These are phyloP conservation scores for Obba rivulosa DNA, from an alignment of 768 basidiomycete genomes.

Conservation along the genomic window DNA sequence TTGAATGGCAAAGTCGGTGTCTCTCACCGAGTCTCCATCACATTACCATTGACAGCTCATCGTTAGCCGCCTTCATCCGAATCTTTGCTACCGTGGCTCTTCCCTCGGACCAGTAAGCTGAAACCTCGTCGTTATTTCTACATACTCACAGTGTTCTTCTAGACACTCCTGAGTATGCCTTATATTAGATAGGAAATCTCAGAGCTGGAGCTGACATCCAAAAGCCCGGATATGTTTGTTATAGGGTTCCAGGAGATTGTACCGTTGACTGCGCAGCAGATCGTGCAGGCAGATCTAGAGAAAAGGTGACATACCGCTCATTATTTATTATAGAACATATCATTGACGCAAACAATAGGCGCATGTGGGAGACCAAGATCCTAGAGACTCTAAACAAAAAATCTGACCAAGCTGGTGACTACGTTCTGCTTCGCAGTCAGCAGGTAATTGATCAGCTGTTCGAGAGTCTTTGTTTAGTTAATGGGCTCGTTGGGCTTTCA, in stretches of 20 bases:
- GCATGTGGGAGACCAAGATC: conserved; percentile 81
- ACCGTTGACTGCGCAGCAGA: conserved; percentile 95
- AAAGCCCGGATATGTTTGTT: conserved; percentile 83
- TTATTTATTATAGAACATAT: not conserved
- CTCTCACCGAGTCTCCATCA: not conserved
- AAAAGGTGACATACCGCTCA: conserved; percentile 44
- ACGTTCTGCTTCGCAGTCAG: conserved; percentile 86
- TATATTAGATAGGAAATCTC: no score
- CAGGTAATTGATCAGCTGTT: conserved; percentile 60
- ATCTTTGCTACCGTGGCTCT: conserved; percentile 85
- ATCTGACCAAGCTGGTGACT: conserved; percentile 62
- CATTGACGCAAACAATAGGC: conserved; percentile 38
- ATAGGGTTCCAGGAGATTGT: conserved; percentile 98
- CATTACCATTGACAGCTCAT: not conserved
- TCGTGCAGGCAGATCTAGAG: conserved; percentile 92
- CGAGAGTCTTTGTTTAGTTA: not conserved
- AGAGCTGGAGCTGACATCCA: not conserved
- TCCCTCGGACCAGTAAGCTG: conserved; percentile 69
- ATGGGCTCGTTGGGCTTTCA: conserved; percentile 25
- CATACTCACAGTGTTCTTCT: not conserved
- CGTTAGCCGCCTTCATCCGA: conserved; percentile 72
- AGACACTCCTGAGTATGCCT: conserved; percentile 46
- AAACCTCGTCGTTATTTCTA: not conserved
- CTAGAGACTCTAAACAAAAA: conserved; percentile 72
- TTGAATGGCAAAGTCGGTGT: conserved; percentile 76